Base-by-base conservation (phyloP, 2,329 filamentous ascomycete genomes). In the Pestalotiopsis fici region DNA sequence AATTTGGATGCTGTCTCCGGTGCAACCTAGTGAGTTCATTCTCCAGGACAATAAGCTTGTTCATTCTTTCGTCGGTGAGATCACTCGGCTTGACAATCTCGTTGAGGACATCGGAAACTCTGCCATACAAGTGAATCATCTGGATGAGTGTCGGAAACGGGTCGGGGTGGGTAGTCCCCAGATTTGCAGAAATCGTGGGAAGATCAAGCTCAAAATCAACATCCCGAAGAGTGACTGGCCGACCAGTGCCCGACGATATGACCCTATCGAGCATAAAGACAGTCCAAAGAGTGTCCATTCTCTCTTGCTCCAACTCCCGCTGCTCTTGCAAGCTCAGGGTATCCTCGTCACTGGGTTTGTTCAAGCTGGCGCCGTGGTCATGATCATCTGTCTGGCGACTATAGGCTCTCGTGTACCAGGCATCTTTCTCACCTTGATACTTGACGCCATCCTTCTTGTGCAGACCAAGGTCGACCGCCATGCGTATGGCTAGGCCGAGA, bases 211-310 rank as follows among this genome's bases (percentile, higher is more conserved):
- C 94, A 71, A 95, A 95, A 71, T 97, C 94, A 68, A 93, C 91
- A 74, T 97, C 93, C 61, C 91, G 89, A 35, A 97, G 85, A 0
- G 93, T 97, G 12, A 95, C 94, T 0, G 93, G 91, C 18, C 94
- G 86, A 11, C 94, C 94, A 0, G 93, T 96, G 0, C 94, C 94
- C 0, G 93, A 95, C 0, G 94, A 97, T 28, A 97, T 95, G 69
- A 95, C 91, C 23, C 94, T 87, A 74, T 97, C 94, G 1, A 97
- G 86, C 71, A 97, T 91, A 77, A 97, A 97, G 12, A 97, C 91
- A 3, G 93, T 91, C 94, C 94, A 97, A 71, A 97, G 94, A 0
- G 94, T 95, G 73, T 97, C 93, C 56, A 94, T 90, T 18, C 93
- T 88, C 75, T 97, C 94, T 70, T 94, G 89, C 73, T 97, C 93